Evolutionary conservation across 1,284 basidiomycete species (phyloP), one percentile per base, ranked within the genome.

Genomic region (Ganoderma lingzhi): DNA sequence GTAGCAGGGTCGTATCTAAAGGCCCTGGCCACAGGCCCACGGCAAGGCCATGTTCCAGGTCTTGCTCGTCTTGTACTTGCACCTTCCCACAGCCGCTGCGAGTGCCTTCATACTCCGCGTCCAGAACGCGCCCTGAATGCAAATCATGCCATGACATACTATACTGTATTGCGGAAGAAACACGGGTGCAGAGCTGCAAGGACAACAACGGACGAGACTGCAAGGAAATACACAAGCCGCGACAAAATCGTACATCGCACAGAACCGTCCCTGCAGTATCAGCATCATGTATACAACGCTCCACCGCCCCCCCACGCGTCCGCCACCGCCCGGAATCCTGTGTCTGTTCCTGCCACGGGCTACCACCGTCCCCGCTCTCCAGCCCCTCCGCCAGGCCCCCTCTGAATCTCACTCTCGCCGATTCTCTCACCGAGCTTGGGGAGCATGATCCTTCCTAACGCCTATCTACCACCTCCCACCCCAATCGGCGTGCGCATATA

Each of bases 401-500:
- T 3, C 55, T 42, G 17, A 32, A 15, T 61, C 37, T 30, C 45
- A 28, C 64, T 51, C 51, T 42, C 42, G n/a, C 56, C 32, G 23
- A 61, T 39, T 61, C 59, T 42, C 59, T 39, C 51, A 41, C 63
- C 28, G 28, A n/a, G 37, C 41, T 10, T 32, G 15, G 45, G 39
- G 10, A 48, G 44, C 53, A 44, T 61, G 59, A 61, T 35, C 59
- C 45, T 37, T 32, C 55, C 55, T n/a, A 48, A 45, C 63, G 66
- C 69, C 82, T 84, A 90, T 74, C 90, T 84, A 70, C 87, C 86
- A 48, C 89, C 86, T 51, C 87, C 89, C 12, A 83, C 81, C 2
- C 90, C 89, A 74, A 93, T 86, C 55, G 86, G 78, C 64, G 88
- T 84, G 72, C 91, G 85, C 80, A 92, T 84, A 76, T 88, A 92